Evolutionary conservation across 371 early-diverging fungal species (phyloP), one percentile per base, ranked within the genome.

Genomic region (Rhizopus delemar): DNA sequence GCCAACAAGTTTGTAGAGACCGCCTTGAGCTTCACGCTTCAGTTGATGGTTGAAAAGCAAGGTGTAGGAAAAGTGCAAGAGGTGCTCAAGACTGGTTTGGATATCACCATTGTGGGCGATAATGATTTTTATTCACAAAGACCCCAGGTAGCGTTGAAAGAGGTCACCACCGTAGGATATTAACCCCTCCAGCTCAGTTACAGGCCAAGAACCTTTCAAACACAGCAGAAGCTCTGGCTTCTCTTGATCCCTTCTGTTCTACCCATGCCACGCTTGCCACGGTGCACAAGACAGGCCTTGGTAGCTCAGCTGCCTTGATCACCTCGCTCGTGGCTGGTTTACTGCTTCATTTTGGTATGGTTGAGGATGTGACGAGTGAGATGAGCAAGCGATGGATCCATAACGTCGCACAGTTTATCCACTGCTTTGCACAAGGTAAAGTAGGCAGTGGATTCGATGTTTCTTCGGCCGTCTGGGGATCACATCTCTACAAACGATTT

Each of bases 401-500:
- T 73, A 92, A 92, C 55, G 57, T 88, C 2, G 91, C 98, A 0
- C 97, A 97, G 72, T 85, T 87, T 51, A 83, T 88, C n/a, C 98
- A 98, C 76, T 95, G 97, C 57, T 74, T 90, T 38, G 97, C 97
- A 15, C 98, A 98, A 68, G 98, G 98, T 34, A 98, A 98, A 70
- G 87, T 98, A 31, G 98, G 98, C 3, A 89, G 90, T 41, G 98
- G 98, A 5, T 98, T 98, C 65, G 98, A 98, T 70, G 95, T 98
- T 13, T 88, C 91, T 4, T 84, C 93, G 13, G 98, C 97, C 2
- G 90, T 93, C 2, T 94, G 81, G 75, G 98, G 97, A 9, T 86
- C 87, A 36, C 96, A 95, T 62, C 70, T 82, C 4, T 97, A 98
- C 65, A 78, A 80, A 8, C 78, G 97, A 22, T 98, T 97, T 66